Conservation (phyloP, 306 rosid species). For the Gleditsia sinensis region DNA sequence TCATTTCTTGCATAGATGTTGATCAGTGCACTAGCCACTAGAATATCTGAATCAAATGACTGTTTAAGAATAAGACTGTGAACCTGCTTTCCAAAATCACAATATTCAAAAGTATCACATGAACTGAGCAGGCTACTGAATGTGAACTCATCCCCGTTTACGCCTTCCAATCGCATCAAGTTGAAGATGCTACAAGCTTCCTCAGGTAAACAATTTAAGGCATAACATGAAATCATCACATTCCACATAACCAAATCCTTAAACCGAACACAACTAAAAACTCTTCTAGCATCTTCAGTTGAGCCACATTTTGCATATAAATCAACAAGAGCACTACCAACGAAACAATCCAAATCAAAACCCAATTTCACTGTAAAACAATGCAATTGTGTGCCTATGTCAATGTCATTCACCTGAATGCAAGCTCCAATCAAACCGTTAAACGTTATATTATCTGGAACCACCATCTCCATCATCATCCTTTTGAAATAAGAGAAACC, state of each 20-base stretch:
- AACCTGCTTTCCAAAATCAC: constrained; percentile 53
- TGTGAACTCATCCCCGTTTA: constrained; percentile 67
- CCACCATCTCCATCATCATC: constrained; percentile 58
- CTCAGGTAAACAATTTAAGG: constrained; percentile 44
- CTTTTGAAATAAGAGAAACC: constrained; percentile 51
- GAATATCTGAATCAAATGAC: constrained; percentile 66
- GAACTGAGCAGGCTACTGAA: constrained; percentile 59
- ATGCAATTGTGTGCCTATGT: constrained; percentile 66
- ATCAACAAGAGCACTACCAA: constrained; percentile 59
- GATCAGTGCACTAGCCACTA: constrained; percentile 63
- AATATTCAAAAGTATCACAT: constrained; percentile 38
- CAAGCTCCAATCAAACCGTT: constrained; percentile 59
- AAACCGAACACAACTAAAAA: constrained; percentile 40
- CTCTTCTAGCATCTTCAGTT: constrained; percentile 56
- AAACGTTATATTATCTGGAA: constrained; percentile 62
- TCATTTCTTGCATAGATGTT: constrained; percentile 62
- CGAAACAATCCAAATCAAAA: constrained; percentile 62
- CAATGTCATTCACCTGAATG: constrained; percentile 43
- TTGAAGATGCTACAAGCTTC: constrained; percentile 52
- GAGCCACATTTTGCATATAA: constrained; percentile 63
- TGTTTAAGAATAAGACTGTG: constrained; percentile 52
- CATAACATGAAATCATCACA: constrained; percentile 73
- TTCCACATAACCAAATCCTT: constrained; percentile 81
- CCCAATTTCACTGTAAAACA: constrained; percentile 59
- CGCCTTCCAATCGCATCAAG: constrained; percentile 51